phyloP scores from a whole-genome alignment of 2,329 filamentous ascomycete genomes.

The Hawksworthiomyces lignivorus region DNA sequence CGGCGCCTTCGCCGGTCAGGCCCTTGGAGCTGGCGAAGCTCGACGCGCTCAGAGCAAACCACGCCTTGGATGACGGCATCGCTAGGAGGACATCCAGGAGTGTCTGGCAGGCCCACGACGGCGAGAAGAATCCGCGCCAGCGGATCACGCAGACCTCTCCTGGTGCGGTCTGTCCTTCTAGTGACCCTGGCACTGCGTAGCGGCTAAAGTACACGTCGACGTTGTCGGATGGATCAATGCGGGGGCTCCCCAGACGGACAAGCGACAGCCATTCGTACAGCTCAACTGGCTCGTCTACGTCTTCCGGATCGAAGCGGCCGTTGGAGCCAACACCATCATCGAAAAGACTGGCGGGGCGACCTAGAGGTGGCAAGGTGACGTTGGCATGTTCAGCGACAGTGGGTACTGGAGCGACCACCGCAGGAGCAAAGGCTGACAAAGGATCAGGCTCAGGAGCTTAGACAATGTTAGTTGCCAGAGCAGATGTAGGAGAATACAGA shows the following conservation, averaged over 20 bases:
- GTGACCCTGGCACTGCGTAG: slow-evolving; percentile 48
- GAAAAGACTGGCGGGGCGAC: slow-evolving; percentile 22
- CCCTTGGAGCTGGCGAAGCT: slow-evolving; percentile 41
- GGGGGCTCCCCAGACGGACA: slow-evolving; percentile 56
- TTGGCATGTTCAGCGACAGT: slow-evolving; percentile 20
- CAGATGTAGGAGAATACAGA: background rate
- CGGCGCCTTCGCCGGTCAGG: slow-evolving; percentile 35
- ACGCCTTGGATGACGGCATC: slow-evolving; percentile 37
- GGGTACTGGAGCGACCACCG: slow-evolving; percentile 31
- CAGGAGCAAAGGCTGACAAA: slow-evolving; percentile 37
- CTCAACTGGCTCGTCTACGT: slow-evolving; percentile 51
- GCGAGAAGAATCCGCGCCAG: slow-evolving; percentile 52
- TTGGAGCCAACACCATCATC: slow-evolving; percentile 29
- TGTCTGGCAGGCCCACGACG: slow-evolving; percentile 42
- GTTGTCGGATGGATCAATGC: slow-evolving; percentile 46
- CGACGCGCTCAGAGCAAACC: slow-evolving; percentile 49
- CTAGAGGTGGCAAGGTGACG: slow-evolving; percentile 26
- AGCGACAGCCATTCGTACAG: slow-evolving; percentile 70
- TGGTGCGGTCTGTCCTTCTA: background rate
- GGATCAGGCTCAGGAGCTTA: slow-evolving; percentile 43
- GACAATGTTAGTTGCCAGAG: slow-evolving; percentile 17
- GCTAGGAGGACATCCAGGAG: slow-evolving; percentile 38
- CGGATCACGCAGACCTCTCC: slow-evolving; percentile 40
- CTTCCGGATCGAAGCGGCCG: slow-evolving; percentile 51
- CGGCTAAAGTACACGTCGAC: slow-evolving; percentile 64